Conservation (phyloP, 805 yeast genomes). For the Metschnikowia continentalis region DNA sequence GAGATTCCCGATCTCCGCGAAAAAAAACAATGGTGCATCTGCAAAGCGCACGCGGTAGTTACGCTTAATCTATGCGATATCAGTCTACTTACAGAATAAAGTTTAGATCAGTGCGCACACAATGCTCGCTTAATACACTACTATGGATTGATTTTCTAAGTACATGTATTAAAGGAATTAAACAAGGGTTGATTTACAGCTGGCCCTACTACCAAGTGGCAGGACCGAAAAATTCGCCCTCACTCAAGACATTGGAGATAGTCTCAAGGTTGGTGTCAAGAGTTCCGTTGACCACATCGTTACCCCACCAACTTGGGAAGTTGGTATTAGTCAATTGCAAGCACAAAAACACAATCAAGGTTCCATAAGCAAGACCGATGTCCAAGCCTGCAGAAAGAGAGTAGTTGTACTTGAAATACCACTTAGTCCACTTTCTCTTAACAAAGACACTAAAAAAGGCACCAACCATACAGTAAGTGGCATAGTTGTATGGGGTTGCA, state of each 20-base stretch:
- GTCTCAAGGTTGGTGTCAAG: constrained; percentile 36
- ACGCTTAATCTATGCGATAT: neutral
- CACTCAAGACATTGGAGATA: constrained; percentile 22
- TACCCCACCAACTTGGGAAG: constrained; percentile 65
- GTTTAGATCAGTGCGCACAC: neutral
- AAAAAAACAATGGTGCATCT: constrained; percentile 1
- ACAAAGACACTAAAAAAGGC: constrained; percentile 35
- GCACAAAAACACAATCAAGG: constrained; percentile 37
- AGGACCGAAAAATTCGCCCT: constrained; percentile 48
- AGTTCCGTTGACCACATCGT: constrained; percentile 37
- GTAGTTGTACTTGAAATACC: constrained; percentile 44
- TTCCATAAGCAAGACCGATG: constrained; percentile 40
- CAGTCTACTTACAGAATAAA: neutral
- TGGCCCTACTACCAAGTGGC: constrained; percentile 35
- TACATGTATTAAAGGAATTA: neutral
- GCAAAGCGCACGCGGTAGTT: neutral
- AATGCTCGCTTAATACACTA: neutral
- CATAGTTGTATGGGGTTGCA: constrained; percentile 65
- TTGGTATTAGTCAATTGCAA: constrained; percentile 21
- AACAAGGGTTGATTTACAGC: neutral
- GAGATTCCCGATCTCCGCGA: constrained; percentile 1
- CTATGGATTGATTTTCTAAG: neutral
- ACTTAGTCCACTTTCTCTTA: constrained; percentile 39
- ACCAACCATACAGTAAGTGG: constrained; percentile 45
- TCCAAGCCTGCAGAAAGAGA: constrained; percentile 44